Conservation (phyloP, 768 basidiomycete genomes). For the Naganishia vishniacii region DNA sequence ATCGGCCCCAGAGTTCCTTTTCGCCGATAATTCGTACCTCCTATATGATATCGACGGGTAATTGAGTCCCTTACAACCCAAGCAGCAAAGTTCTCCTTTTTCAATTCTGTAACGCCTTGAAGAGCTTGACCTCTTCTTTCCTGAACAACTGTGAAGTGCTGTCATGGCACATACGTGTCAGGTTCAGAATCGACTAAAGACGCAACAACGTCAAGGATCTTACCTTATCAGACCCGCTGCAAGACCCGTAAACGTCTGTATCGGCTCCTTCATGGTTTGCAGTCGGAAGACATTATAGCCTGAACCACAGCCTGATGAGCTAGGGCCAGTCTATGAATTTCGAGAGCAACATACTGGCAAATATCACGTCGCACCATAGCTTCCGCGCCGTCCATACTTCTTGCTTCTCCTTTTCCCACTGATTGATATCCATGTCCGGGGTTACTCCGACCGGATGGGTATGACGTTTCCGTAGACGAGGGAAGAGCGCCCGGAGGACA, state of each 20-base stretch:
- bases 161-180: neutral
- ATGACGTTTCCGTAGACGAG: neutral
- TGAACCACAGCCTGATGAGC: neutral
- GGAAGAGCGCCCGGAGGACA: constrained; percentile 9
- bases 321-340: neutral
- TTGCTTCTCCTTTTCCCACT: neutral
- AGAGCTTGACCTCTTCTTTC: constrained; percentile 16
- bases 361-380: constrained; percentile 17
- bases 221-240: constrained; percentile 22
- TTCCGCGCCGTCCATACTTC: constrained; percentile 21
- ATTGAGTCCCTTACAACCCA: too few relatives aligned
- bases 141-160: constrained; percentile 8
- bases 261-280: neutral
- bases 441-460: too few relatives aligned
- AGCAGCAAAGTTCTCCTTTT: too few relatives aligned
- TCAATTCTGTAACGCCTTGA: too few relatives aligned
- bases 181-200: neutral
- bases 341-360: constrained; percentile 3
- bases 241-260: constrained; percentile 17
- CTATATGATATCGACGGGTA: too few relatives aligned
- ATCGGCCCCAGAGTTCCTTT: too few relatives aligned
- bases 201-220: neutral
- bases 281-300: constrained; percentile 21
- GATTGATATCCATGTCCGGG: constrained; percentile 12
- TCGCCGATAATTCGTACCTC: too few relatives aligned